Conservation (phyloP, 345 rosid genomes). For the Syzygium aromaticum region DNA sequence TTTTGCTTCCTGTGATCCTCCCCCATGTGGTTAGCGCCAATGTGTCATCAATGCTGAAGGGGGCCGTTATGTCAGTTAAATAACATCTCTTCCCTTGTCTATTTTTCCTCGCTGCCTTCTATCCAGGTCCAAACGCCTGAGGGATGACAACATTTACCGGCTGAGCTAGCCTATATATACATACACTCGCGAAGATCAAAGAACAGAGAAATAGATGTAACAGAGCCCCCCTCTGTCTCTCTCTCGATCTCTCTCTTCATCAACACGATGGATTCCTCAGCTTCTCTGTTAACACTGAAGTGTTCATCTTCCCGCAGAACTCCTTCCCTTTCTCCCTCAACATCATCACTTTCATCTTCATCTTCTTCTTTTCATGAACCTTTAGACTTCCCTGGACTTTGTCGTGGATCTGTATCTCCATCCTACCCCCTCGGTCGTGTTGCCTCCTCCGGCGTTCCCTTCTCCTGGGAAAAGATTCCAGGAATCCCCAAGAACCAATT, state of each 20-base stretch:
- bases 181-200: not conserved
- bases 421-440: not conserved
- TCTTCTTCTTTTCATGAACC: not conserved
- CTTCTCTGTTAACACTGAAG: not conserved
- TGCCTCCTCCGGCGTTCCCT: constrained; percentile 4
- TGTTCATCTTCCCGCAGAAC: not conserved
- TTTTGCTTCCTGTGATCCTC: not conserved
- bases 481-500: constrained; percentile 7
- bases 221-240: not conserved
- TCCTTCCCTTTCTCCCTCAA: not conserved
- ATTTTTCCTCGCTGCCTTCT: not conserved
- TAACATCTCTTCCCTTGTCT: not conserved
- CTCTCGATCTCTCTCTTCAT: not conserved
- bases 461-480: constrained; percentile 11
- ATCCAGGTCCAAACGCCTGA: not conserved
- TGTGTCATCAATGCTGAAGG: not conserved
- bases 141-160: not conserved
- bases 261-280: not conserved
- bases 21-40: not conserved
- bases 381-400: not conserved
- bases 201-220: not conserved
- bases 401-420: not conserved
- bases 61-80: not conserved
- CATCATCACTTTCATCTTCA: not conserved
- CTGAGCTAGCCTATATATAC: not conserved